These are phyloP conservation scores for Xylaria sp. DNA, from an alignment of 2,329 filamentous ascomycete genomes.

Conservation along the genomic window DNA sequence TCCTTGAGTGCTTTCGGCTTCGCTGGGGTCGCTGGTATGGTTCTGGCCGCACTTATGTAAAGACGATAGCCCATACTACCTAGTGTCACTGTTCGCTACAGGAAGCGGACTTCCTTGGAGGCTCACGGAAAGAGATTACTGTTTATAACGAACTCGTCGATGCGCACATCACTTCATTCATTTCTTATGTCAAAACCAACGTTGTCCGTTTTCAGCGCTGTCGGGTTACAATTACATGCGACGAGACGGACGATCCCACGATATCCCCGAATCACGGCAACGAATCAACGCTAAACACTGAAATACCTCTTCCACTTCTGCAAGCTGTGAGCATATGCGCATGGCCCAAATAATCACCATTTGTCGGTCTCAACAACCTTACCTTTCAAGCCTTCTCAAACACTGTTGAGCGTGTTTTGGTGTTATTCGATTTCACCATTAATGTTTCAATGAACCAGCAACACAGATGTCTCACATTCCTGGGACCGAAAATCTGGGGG, in stretches of 20 bases:
- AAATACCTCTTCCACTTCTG: slow-evolving; percentile 41
- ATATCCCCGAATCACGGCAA: slow-evolving; percentile 43
- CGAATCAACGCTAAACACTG: slow-evolving; percentile 36
- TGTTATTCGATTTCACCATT: slow-evolving; percentile 43
- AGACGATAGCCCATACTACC: slow-evolving; percentile 22
- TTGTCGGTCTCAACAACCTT: slow-evolving; percentile 43
- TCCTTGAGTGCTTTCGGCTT: slow-evolving; percentile 59
- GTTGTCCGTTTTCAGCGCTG: slow-evolving; percentile 44
- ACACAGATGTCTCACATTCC: slow-evolving; percentile 27
- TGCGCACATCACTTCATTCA: slow-evolving; percentile 46
- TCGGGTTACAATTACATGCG: slow-evolving; percentile 46
- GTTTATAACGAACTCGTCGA: slow-evolving; percentile 42
- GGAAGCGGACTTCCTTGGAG: slow-evolving; percentile 15
- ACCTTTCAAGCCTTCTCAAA: slow-evolving; percentile 39
- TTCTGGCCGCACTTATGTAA: slow-evolving; percentile 65
- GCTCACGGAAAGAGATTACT: slow-evolving; percentile 26
- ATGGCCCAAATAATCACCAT: slow-evolving; percentile 36
- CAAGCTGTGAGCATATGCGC: slow-evolving; percentile 35
- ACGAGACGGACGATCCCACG: slow-evolving; percentile 47
- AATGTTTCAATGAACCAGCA: slow-evolving; percentile 51
- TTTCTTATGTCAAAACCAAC: slow-evolving; percentile 52
- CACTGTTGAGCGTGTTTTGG: slow-evolving; percentile 48
- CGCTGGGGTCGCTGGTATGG: slow-evolving; percentile 62
- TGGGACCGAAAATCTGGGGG: slow-evolving; percentile 19
- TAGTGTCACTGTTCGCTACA: slow-evolving; percentile 29